phyloP scores from a whole-genome alignment of 768 basidiomycete species.

The Boletus sp. region DNA sequence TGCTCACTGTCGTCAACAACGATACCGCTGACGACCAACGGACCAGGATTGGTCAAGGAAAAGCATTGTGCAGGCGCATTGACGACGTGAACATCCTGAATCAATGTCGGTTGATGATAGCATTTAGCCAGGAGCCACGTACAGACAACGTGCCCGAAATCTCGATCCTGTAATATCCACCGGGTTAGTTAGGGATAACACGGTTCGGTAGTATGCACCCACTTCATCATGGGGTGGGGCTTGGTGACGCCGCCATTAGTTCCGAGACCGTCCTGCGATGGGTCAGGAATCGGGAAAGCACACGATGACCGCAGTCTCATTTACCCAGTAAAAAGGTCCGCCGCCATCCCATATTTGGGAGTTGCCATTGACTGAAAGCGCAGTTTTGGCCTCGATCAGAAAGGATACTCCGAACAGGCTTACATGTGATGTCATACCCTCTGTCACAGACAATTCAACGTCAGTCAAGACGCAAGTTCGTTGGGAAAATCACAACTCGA shows the following conservation, averaged over 20 bases:
- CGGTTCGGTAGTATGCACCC: neutral
- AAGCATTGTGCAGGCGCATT: constrained; percentile 39
- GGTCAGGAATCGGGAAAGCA: neutral
- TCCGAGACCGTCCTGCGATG: constrained; percentile 25
- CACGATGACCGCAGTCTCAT: neutral
- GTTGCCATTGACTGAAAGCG: constrained; percentile 36
- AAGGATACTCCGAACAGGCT: constrained; percentile 8
- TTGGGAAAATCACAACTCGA: neutral
- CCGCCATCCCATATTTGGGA: constrained; percentile 42
- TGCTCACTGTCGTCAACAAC: constrained; percentile 57
- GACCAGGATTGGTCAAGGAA: constrained; percentile 30
- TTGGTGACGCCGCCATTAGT: constrained; percentile 16
- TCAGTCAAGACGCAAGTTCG: neutral
- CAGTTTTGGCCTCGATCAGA: neutral
- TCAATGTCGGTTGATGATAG: neutral
- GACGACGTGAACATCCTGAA: constrained; percentile 35
- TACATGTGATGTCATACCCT: constrained; percentile 48
- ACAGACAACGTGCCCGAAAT: constrained; percentile 41
- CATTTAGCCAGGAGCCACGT: neutral
- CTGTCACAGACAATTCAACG: constrained; percentile 23
- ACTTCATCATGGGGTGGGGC: constrained; percentile 41
- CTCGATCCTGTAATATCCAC: constrained; percentile 29
- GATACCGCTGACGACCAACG: constrained; percentile 45
- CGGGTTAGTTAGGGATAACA: neutral
- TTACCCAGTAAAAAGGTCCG: constrained; percentile 44